Evolutionary conservation across 108 stramenopile genomes (phyloP).

Genomic region (Pseudonitzschia delicatissima): DNA sequence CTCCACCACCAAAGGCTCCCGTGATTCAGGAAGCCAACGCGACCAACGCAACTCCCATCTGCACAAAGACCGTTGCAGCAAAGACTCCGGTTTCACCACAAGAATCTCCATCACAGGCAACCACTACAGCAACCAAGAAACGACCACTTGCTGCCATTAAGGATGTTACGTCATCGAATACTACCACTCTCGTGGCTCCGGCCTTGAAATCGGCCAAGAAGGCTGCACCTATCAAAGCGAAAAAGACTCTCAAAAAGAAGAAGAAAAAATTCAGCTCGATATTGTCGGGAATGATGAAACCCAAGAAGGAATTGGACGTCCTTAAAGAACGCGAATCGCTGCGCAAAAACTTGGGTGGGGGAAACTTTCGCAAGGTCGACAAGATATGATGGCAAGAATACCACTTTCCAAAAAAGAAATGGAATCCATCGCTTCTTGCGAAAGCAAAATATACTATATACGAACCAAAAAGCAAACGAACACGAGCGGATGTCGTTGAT

Average conservation of each 20-base stretch:
- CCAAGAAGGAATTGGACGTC: constrained; percentile 26
- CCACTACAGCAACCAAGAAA: background rate
- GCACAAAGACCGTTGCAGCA: too few relatives aligned
- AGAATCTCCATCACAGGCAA: too few relatives aligned
- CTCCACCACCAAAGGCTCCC: too few relatives aligned
- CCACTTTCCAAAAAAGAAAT: too few relatives aligned
- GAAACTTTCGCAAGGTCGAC: constrained; percentile 60
- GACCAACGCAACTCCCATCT: too few relatives aligned
- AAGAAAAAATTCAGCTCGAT: constrained; percentile 56
- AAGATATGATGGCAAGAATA: constrained; percentile 76
- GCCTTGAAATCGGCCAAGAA: background rate
- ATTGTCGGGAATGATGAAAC: constrained; percentile 48
- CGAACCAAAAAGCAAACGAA: too few relatives aligned
- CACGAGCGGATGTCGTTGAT: too few relatives aligned
- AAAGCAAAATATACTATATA: too few relatives aligned
- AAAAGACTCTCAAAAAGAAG: constrained; percentile 45
- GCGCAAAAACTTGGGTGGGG: constrained; percentile 48
- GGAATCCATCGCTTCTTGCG: too few relatives aligned
- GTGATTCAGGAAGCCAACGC: too few relatives aligned
- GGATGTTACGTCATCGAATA: background rate
- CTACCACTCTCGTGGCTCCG: background rate
- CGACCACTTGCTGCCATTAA: background rate
- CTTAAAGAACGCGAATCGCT: constrained; percentile 47
- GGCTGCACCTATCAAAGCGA: background rate
- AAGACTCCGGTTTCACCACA: too few relatives aligned